Conservation (phyloP, 163 green algal species). For the Chlamydomonas reinhardtii region DNA sequence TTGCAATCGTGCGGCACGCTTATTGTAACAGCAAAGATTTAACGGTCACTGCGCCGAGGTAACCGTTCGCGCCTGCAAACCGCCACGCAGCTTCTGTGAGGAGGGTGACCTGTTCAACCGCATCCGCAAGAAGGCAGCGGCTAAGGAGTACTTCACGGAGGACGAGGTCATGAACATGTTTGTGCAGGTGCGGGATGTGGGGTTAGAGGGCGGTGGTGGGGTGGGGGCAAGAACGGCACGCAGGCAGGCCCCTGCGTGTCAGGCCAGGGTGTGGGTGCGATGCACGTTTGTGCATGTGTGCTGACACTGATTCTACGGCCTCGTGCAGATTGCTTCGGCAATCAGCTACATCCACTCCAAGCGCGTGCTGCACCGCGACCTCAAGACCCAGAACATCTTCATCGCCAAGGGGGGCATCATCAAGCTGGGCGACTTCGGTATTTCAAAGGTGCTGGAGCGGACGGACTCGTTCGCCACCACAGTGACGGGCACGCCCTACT, state of each 20-base stretch:
- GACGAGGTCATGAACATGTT: slow-evolving; percentile 80
- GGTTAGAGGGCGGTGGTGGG: background rate
- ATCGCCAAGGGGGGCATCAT: slow-evolving; percentile 71
- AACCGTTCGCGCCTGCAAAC: too few relatives aligned
- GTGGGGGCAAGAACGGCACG: too few relatives aligned
- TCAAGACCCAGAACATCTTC: slow-evolving; percentile 89
- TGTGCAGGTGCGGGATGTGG: slow-evolving; percentile 60
- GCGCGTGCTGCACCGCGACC: slow-evolving; percentile 78
- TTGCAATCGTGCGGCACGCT: too few relatives aligned
- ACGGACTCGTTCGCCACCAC: slow-evolving; percentile 74
- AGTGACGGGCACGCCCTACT: slow-evolving; percentile 67
- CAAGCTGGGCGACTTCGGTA: slow-evolving; percentile 85
- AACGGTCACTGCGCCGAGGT: too few relatives aligned
- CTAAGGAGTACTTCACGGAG: slow-evolving; percentile 69
- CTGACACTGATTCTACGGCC: background rate
- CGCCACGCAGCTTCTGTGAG: slow-evolving; percentile 61
- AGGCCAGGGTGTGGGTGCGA: too few relatives aligned
- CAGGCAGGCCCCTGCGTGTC: too few relatives aligned
- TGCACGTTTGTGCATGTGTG: slow-evolving; percentile 49
- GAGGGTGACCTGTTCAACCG: slow-evolving; percentile 72
- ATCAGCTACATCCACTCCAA: slow-evolving; percentile 82
- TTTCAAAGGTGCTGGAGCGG: slow-evolving; percentile 77
- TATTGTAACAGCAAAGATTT: too few relatives aligned
- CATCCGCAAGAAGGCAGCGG: slow-evolving; percentile 58
- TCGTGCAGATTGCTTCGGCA: slow-evolving; percentile 70